Percentiles rank a stretch among this genome's conserved stretches.
These are phyloP conservation scores for Kodamaea restingae DNA, from an alignment of 805 yeast species.

Conservation along the genomic window DNA sequence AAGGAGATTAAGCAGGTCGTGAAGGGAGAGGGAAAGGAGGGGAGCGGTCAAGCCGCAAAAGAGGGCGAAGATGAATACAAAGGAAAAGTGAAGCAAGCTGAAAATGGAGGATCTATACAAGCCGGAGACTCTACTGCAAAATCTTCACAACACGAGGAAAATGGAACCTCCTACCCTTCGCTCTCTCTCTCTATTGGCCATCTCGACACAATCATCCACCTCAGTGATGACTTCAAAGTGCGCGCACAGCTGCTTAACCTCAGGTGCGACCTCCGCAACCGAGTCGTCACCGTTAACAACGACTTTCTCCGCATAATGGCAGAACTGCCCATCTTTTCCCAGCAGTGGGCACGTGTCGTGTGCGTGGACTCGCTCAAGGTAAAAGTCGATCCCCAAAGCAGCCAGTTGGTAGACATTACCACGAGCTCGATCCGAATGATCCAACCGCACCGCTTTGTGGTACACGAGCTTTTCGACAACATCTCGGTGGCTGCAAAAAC, in stretches of 20 bases:
- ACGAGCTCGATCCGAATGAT: slow-evolving; percentile 27
- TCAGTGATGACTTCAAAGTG: slow-evolving; percentile 48
- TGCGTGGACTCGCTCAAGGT: slow-evolving; percentile 28
- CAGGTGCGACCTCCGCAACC: slow-evolving; percentile 6
- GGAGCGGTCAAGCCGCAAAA: no score
- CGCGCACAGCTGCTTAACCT: slow-evolving; percentile 40
- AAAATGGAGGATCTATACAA: no score
- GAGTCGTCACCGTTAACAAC: slow-evolving; percentile 12
- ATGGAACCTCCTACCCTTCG: background rate
- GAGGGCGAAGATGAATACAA: background rate
- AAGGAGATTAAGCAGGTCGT: slow-evolving; percentile 20
- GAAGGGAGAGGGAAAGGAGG: slow-evolving; percentile 4
- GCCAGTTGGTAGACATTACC: slow-evolving; percentile 17
- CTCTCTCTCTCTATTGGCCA: background rate
- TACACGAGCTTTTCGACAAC: slow-evolving; percentile 36
- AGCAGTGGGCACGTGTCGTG: slow-evolving; percentile 48
- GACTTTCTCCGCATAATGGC: slow-evolving; percentile 42
- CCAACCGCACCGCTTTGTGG: slow-evolving; percentile 39
- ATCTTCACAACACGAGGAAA: no score
- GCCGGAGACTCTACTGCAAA: no score
- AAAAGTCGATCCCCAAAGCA: slow-evolving; percentile 8
- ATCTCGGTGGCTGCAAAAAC: slow-evolving; percentile 31
- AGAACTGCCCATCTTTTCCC: slow-evolving; percentile 47
- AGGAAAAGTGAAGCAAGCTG: no score
- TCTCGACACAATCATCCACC: slow-evolving; percentile 10